Base-by-base conservation (phyloP, 164 flowering plant genomes). In the Brasenia schreberi region DNA sequence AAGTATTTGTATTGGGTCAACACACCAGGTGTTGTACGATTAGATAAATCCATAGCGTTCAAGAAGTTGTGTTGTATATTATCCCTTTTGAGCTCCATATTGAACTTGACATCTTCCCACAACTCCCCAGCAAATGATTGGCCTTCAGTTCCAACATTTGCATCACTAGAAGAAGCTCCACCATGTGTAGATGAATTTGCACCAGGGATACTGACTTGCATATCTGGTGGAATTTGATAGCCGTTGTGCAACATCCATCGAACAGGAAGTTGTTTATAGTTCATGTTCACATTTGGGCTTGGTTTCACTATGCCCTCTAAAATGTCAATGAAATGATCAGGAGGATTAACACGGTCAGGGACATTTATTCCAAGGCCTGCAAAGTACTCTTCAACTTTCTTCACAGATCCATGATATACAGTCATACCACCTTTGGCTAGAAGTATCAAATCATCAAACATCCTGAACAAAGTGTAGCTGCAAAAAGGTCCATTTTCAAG, bases 161-260 rank as follows among this genome's bases (percentile, higher is more conserved):
- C 65, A 64, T 72, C 84, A 74, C 67, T 77, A 67, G 67, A 64
- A 64, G 86, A 71, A 64, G 53, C 73, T 65, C 71, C 78, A 61
- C 68, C 77, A 19, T 27, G 62, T 16, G 86, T 70, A 17, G 85
- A 66, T 67, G 85, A 66, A 53, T 76, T 73, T 62, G 79, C 60
- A 42, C 80, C 85, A 42, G 80, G 77, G 61, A 75, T 77, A 71
- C 49, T 69, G n/a, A 73, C 69, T 71, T 81, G 82, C 97, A 94
- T 85, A 67, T 91, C 97, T 45, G 82, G 84, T 11, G 98, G 98
- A 67, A 94, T 81, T 33, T 82, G 81, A 67, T 94, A 94, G 43
- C 97, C 95, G 67, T 87, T 94, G 66, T 91, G 95, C 73, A 87
- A 84, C 98, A 94, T 89, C 98, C 98, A 94, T 80, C 88, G 83